Evolutionary conservation across 306 rosid species (phyloP).

Genomic region (Acmispon strigosus): DNA sequence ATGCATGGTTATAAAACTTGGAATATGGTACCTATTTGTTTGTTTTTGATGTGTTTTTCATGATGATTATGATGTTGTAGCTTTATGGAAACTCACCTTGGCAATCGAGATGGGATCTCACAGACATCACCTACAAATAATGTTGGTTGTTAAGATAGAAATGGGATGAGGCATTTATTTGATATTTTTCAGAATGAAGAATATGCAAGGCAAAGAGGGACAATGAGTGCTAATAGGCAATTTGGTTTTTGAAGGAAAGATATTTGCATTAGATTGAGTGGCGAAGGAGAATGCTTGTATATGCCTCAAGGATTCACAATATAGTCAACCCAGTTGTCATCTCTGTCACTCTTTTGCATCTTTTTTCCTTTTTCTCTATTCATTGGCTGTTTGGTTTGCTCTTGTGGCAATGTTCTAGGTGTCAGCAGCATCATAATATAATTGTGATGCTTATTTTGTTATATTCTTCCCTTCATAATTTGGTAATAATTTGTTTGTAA

Average conservation of each 20-base stretch:
- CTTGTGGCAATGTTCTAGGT: not conserved
- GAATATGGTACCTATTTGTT: not conserved
- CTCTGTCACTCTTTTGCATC: not conserved
- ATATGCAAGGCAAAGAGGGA: not conserved
- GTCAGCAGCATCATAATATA: not conserved
- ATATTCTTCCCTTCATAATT: not conserved
- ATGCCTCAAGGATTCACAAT: not conserved
- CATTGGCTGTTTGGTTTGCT: not conserved
- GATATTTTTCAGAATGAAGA: not conserved
- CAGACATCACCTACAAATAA: not conserved
- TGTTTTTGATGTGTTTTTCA: not conserved
- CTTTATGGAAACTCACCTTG: not conserved
- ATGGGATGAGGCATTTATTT: not conserved
- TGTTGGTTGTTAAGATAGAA: not conserved
- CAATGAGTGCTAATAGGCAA: not conserved
- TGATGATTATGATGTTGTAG: not conserved
- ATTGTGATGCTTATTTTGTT: constrained; percentile 5
- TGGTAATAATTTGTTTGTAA: not conserved
- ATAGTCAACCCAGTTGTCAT: not conserved
- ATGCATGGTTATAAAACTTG: not conserved
- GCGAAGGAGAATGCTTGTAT: not conserved
- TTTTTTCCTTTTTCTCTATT: not conserved
- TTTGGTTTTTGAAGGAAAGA: not conserved
- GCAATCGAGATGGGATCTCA: not conserved
- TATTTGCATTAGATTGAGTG: not conserved